These are phyloP conservation scores for Rhodotorula toruloides DNA, from an alignment of 768 basidiomycete species.

Conservation along the genomic window DNA sequence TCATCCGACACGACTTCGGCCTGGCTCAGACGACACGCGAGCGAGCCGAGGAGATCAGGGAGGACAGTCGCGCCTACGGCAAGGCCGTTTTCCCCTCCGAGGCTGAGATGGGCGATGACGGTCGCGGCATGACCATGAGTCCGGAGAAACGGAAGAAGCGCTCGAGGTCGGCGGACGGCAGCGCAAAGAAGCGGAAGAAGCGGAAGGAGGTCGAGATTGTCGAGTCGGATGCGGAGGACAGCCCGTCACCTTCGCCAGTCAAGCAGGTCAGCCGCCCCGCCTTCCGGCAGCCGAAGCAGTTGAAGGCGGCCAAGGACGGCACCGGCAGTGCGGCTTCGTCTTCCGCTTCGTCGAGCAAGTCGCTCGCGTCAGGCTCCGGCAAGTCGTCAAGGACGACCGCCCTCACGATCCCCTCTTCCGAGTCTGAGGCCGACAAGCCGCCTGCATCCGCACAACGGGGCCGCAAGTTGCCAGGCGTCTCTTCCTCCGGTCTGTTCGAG, in stretches of 20 bases:
- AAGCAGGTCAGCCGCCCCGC: too few relatives aligned
- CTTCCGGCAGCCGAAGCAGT: too few relatives aligned
- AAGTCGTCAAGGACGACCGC: neutral
- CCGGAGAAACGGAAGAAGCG: too few relatives aligned
- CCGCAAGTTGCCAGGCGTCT: too few relatives aligned
- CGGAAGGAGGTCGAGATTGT: neutral
- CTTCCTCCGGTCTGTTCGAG: too few relatives aligned
- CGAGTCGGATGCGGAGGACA: too few relatives aligned
- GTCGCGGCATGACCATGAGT: too few relatives aligned
- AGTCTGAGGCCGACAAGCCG: neutral
- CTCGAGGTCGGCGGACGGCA: neutral
- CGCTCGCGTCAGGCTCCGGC: too few relatives aligned
- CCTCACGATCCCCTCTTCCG: neutral
- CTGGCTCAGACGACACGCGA: conserved; percentile 37
- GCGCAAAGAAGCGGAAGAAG: neutral
- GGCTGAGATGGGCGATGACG: neutral
- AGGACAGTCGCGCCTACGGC: conserved; percentile 75
- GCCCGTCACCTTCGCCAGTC: too few relatives aligned
- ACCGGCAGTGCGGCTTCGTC: too few relatives aligned
- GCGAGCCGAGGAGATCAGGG: conserved; percentile 59
- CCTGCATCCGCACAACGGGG: neutral
- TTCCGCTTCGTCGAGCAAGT: too few relatives aligned
- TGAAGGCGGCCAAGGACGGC: too few relatives aligned
- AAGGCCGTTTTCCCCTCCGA: conserved; percentile 73
- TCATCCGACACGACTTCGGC: conserved; percentile 70